Evolutionary conservation across 805 yeast genomes (phyloP), one percentile per base, ranked within the genome.

Genomic region (Myxozyma geophila): DNA sequence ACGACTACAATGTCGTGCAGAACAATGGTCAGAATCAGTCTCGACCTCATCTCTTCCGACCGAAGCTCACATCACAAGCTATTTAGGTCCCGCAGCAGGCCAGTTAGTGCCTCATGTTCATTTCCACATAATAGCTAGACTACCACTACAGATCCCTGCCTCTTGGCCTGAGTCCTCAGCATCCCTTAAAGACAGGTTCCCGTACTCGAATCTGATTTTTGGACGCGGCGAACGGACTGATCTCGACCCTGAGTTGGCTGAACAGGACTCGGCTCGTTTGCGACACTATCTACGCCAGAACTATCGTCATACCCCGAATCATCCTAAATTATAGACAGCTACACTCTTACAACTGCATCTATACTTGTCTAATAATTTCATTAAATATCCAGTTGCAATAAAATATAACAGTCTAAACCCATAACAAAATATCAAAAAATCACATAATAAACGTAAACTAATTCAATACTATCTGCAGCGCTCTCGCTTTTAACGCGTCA

Each of bases 21-120:
- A 77, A 77, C 69, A 77, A 93, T 74, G 98, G 98, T 0, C 13
- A 12, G 55, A 17, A 17, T 9, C 23, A 9, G 39, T n/a, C 15
- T 12, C 4, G 21, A 10, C 9, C 10, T 10, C 49, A 2, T 48
- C 6, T 23, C 52, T 8, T 23, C 15, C 15, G 9, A 17, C n/a
- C 19, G 39, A 6, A 12, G 15, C 52, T 28, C 39, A 28, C 37
- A 43, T 9, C 33, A 3, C 9, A 17, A 13, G 9, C 12, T 46
- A 1, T 13, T 10, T 17, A 63, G 67, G 67, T 15, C 60, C 87
- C 0, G 92, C 87, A 39, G 92, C 97, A 1, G 98, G 98, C 1
- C 98, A 93, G 74, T 84, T 91, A 8, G 87, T 93, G 0, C 96
- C 96, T 10, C 98, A 93, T 75, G 81, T 93, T n/a, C 98, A 93